Conservation (phyloP, 805 yeast genomes). For the Torulaspora delbrueckii region DNA sequence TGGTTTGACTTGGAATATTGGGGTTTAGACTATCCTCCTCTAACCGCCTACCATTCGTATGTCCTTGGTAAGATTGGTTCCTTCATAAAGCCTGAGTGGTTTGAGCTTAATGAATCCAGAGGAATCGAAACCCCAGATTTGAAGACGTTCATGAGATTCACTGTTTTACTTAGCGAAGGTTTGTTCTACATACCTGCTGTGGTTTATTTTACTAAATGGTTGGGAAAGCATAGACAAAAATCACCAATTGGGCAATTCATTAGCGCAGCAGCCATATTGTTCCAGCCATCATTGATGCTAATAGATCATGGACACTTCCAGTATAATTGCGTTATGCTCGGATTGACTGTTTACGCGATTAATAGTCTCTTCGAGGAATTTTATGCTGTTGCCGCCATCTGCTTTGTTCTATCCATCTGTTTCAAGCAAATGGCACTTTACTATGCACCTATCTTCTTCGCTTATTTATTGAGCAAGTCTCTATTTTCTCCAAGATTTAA, state of each 20-base stretch:
- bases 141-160: slow-evolving; percentile 79
- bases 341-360: slow-evolving; percentile 66
- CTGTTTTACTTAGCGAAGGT: slow-evolving; percentile 72
- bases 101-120: slow-evolving; percentile 63
- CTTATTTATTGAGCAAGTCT: slow-evolving; percentile 60
- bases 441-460: slow-evolving; percentile 85
- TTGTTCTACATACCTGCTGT: slow-evolving; percentile 76
- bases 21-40: slow-evolving; percentile 97
- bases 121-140: slow-evolving; percentile 61
- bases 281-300: slow-evolving; percentile 76
- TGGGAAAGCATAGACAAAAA: slow-evolving; percentile 54
- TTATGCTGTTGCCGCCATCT: slow-evolving; percentile 62
- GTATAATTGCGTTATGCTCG: slow-evolving; percentile 91
- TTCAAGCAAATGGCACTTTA: slow-evolving; percentile 96
- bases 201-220: slow-evolving; percentile 61
- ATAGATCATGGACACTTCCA: slow-evolving; percentile 98
- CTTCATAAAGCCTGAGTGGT: slow-evolving; percentile 65
- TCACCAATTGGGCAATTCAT: slow-evolving; percentile 72
- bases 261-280: slow-evolving; percentile 70
- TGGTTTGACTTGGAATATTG: slow-evolving; percentile 84
- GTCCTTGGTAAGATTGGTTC: slow-evolving; percentile 68
- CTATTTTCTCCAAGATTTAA: slow-evolving; percentile 41
- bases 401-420: slow-evolving; percentile 70
- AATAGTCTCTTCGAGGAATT: slow-evolving; percentile 60
- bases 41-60: slow-evolving; percentile 92